Percentiles rank a stretch among this genome's conserved stretches.
Evolutionary conservation across 495 filamentous ascomycete genomes (phyloP).

Genomic region (Elasticomyces elasticus): DNA sequence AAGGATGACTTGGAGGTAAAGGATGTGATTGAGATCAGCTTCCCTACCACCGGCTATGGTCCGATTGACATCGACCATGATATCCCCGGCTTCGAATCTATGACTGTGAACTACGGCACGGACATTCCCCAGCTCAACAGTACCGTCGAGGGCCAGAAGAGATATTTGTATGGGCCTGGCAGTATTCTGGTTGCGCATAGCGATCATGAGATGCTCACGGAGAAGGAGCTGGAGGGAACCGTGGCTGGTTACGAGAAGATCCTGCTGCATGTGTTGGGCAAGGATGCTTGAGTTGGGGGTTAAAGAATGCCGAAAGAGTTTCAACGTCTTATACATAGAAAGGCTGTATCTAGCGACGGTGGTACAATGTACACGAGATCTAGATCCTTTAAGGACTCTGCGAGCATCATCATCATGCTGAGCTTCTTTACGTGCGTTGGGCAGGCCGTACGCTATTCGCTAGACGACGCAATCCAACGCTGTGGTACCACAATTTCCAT

Average conservation of each 20-base stretch:
- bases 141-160: slow-evolving; percentile 48
- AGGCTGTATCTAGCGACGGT: too few relatives aligned
- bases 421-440: too few relatives aligned
- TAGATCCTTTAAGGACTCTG: too few relatives aligned
- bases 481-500: too few relatives aligned
- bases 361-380: too few relatives aligned
- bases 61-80: slow-evolving; percentile 71
- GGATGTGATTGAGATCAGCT: slow-evolving; percentile 52
- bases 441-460: too few relatives aligned
- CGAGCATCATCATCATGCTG: too few relatives aligned
- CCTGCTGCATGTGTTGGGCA: slow-evolving; percentile 20
- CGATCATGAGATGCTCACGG: slow-evolving; percentile 67
- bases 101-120: slow-evolving; percentile 83
- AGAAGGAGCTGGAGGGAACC: slow-evolving; percentile 46
- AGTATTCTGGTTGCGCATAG: slow-evolving; percentile 83
- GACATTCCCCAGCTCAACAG: slow-evolving; percentile 71
- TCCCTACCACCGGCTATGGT: slow-evolving; percentile 49
- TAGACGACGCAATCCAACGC: too few relatives aligned
- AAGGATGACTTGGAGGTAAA: slow-evolving; percentile 48
- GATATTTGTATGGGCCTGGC: slow-evolving; percentile 83
- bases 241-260: slow-evolving; percentile 37
- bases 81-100: slow-evolving; percentile 70
- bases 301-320: too few relatives aligned
- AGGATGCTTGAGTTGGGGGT: too few relatives aligned
- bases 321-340: too few relatives aligned